Evolutionary conservation across 176 grass and related monocot genomes (phyloP).

Genomic region (Aegilops speltoides): DNA sequence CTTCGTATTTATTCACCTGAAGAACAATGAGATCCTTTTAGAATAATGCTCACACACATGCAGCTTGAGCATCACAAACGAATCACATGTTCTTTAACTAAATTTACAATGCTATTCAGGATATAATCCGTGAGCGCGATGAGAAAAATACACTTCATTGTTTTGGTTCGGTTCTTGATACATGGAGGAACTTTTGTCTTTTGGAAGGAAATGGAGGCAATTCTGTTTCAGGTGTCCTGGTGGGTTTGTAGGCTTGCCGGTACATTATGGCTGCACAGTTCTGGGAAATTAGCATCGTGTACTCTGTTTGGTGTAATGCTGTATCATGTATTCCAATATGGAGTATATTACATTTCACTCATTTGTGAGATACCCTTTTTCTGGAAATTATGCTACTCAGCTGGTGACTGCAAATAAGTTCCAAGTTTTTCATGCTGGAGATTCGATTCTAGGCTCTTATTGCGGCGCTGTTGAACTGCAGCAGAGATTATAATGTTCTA

Average conservation of each 20-base stretch:
- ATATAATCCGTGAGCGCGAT: too few species aligned
- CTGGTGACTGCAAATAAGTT: background rate
- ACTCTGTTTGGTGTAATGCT: slow-evolving; percentile 44
- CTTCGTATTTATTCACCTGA: background rate
- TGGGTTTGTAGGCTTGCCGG: slow-evolving; percentile 24
- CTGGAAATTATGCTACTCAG: background rate
- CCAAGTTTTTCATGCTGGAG: background rate
- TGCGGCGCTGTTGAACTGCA: background rate
- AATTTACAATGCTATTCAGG: too few species aligned
- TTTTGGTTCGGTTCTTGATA: slow-evolving; percentile 35
- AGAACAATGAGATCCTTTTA: background rate
- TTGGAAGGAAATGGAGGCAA: background rate
- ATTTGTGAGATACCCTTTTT: background rate
- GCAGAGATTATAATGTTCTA: background rate
- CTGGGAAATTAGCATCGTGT: slow-evolving; percentile 37
- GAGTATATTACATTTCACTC: slow-evolving; percentile 39
- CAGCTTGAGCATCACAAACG: too few species aligned
- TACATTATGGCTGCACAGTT: slow-evolving; percentile 47
- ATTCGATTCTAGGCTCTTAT: background rate
- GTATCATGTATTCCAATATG: too few species aligned
- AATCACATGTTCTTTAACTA: too few species aligned
- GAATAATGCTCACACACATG: too few species aligned
- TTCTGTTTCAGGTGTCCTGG: too few species aligned
- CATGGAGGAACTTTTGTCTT: slow-evolving; percentile 28
- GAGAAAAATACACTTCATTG: too few species aligned